Evolutionary conservation across 2,329 filamentous ascomycete species (phyloP).

Genomic region (Escovopsis weberi): DNA sequence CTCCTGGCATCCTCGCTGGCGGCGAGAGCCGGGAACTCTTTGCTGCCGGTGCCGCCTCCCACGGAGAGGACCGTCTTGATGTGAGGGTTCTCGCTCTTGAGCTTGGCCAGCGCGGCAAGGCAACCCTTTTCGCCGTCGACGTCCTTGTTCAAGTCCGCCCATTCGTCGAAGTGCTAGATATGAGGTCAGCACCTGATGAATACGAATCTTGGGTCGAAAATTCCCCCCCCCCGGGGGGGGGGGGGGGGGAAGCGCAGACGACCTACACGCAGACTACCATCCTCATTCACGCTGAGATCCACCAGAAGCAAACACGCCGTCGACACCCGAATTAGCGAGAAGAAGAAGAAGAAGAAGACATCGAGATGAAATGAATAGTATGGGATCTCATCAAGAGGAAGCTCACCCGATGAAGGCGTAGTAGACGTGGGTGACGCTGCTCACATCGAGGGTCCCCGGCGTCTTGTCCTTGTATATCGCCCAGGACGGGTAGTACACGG

Average conservation of each 20-base stretch:
- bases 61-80: conserved; percentile 48
- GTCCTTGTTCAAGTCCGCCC: conserved; percentile 44
- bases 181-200: too few species aligned
- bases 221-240: too few species aligned
- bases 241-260: background rate
- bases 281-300: conserved; percentile 17
- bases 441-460: conserved; percentile 41
- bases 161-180: conserved; percentile 38
- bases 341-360: too few species aligned
- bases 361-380: too few species aligned
- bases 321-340: too few species aligned
- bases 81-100: conserved; percentile 41
- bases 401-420: conserved; percentile 45
- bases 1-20: conserved; percentile 29
- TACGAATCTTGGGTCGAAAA: too few species aligned
- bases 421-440: conserved; percentile 46
- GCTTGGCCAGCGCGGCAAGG: conserved; percentile 40
- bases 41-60: conserved; percentile 49
- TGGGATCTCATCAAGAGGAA: background rate
- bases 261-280: conserved; percentile 26
- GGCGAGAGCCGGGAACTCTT: conserved; percentile 45
- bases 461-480: conserved; percentile 43
- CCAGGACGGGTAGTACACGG: conserved; percentile 53
- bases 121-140: conserved; percentile 47
- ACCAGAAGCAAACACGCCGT: too few species aligned